Evolutionary conservation across 2,329 filamentous ascomycete genomes (phyloP).

Genomic region (Diplodia intermedia): DNA sequence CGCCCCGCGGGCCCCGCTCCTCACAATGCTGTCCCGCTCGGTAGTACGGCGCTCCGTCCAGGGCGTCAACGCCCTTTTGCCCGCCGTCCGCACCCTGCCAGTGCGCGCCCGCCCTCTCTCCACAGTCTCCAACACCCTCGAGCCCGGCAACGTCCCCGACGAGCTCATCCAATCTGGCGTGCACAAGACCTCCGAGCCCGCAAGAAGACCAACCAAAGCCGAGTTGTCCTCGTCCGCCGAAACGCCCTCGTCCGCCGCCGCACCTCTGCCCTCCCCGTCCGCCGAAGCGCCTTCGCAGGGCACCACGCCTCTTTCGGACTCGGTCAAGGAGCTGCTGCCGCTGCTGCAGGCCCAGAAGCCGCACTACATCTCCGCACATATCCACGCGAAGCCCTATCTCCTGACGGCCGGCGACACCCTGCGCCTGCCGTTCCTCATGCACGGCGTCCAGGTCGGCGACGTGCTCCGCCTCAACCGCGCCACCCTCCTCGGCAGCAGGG

Average conservation of each 20-base stretch:
- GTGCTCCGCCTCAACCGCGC: constrained; percentile 87
- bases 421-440: constrained; percentile 59
- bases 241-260: constrained; percentile 38
- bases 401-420: constrained; percentile 65
- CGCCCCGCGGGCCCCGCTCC: background rate
- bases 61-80: constrained; percentile 63
- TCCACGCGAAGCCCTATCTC: constrained; percentile 81
- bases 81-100: constrained; percentile 61
- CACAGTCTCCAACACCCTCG: constrained; percentile 47
- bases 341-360: constrained; percentile 74
- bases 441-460: constrained; percentile 71
- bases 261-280: constrained; percentile 38
- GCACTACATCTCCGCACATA: constrained; percentile 81
- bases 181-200: constrained; percentile 39
- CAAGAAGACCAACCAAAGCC: constrained; percentile 33
- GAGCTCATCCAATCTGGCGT: constrained; percentile 59
- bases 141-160: constrained; percentile 46
- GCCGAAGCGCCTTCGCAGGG: constrained; percentile 45
- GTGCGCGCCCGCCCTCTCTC: constrained; percentile 55
- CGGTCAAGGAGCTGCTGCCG: constrained; percentile 69
- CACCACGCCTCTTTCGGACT: constrained; percentile 57
- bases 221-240: constrained; percentile 34
- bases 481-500: constrained; percentile 79
- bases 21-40: constrained; percentile 57
- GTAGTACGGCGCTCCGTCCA: constrained; percentile 69